Evolutionary conservation across 1,139 yeast species (phyloP).

Genomic region (Komagataea norvegica): DNA sequence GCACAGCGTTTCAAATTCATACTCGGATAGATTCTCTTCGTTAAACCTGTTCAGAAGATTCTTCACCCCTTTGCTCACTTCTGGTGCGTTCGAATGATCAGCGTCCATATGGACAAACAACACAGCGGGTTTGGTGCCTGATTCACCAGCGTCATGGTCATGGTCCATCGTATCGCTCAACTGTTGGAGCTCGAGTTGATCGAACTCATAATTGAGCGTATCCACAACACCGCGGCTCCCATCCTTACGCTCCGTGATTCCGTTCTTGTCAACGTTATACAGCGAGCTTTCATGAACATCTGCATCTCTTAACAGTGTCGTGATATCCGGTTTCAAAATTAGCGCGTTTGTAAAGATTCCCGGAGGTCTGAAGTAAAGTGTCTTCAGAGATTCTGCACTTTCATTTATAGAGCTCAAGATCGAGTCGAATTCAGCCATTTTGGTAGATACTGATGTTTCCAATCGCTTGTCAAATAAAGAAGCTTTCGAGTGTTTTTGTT

Average conservation of each 20-base stretch:
- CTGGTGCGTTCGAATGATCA: conserved; percentile 9
- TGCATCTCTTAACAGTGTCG: conserved; percentile 57
- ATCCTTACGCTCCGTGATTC: conserved; percentile 23
- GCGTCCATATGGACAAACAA: conserved; percentile 19
- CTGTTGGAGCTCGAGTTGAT: conserved; percentile 20
- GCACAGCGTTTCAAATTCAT: conserved; percentile 30
- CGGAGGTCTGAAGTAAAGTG: conserved; percentile 44
- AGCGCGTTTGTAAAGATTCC: conserved; percentile 67
- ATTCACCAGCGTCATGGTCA: neutral
- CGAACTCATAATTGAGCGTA: conserved; percentile 22
- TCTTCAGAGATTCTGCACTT: conserved; percentile 29
- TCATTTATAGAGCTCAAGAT: conserved; percentile 19
- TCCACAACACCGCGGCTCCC: conserved; percentile 26
- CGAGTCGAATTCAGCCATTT: conserved; percentile 16
- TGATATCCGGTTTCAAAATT: conserved; percentile 49
- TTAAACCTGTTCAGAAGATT: conserved; percentile 20
- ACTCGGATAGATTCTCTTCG: conserved; percentile 23
- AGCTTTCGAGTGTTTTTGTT: neutral
- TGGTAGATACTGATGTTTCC: neutral
- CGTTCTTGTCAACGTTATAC: conserved; percentile 35
- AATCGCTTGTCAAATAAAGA: neutral
- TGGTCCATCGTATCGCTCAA: conserved; percentile 8
- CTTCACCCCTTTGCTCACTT: conserved; percentile 21
- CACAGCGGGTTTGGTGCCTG: conserved; percentile 16
- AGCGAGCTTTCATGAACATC: conserved; percentile 48